A percentile compares a stretch with the other conserved stretches of the same genome.
Evolutionary conservation across 345 rosid species (phyloP).

Genomic region (Pseudoturritis turrita): DNA sequence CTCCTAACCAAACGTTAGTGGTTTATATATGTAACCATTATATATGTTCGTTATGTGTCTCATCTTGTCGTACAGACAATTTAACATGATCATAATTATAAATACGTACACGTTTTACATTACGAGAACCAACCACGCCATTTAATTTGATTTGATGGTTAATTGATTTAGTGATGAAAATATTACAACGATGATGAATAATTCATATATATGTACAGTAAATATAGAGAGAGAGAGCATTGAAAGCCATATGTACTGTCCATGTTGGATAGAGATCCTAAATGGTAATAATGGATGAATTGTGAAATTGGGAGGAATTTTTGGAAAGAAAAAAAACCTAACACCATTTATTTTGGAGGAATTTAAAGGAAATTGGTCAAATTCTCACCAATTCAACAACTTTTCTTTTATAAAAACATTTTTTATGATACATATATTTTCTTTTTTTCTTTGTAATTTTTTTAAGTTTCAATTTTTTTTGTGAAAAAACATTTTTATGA

Average conservation of each 20-base stretch:
- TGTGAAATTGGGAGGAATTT: no score
- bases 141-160: constrained; percentile 3
- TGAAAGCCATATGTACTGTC: constrained; percentile 18
- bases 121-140: constrained; percentile 1
- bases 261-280: constrained; percentile 16
- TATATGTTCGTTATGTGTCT: constrained; percentile 20
- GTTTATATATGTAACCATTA: not conserved
- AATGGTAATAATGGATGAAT: no score
- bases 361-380: no score
- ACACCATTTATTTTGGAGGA: no score
- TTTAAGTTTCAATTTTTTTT: no score
- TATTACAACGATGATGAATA: not conserved
- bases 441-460: no score
- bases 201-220: not conserved
- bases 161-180: not conserved
- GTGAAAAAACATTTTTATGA: no score
- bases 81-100: constrained; percentile 1
- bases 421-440: no score
- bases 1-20: not conserved
- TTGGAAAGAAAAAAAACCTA: no score
- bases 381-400: no score
- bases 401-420: no score
- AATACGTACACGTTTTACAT: constrained; percentile 11
- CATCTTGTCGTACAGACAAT: not conserved
- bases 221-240: not conserved